These are phyloP conservation scores for Colletotrichum lindemuthianum DNA, from an alignment of 2,329 filamentous ascomycete species.

Conservation along the genomic window DNA sequence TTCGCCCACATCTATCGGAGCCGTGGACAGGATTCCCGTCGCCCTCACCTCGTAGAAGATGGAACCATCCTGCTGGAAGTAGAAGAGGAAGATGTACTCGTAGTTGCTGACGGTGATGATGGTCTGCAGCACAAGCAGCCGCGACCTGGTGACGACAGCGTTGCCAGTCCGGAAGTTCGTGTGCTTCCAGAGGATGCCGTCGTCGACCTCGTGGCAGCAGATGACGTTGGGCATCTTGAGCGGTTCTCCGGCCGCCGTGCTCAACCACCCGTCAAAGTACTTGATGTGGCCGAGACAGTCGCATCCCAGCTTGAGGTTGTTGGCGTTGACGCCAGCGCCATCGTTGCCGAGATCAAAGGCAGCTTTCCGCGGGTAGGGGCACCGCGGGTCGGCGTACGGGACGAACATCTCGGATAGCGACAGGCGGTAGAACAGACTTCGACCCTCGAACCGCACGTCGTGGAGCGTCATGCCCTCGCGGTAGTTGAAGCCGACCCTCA, in stretches of 20 bases:
- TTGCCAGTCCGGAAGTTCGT: slow-evolving; percentile 69
- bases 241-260: slow-evolving; percentile 44
- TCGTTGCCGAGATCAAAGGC: slow-evolving; percentile 78
- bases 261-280: slow-evolving; percentile 49
- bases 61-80: slow-evolving; percentile 63
- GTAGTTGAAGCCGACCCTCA: slow-evolving; percentile 75
- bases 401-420: slow-evolving; percentile 77
- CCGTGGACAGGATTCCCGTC: slow-evolving; percentile 55
- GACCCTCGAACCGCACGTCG: slow-evolving; percentile 72
- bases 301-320: slow-evolving; percentile 73
- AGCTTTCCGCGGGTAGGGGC: slow-evolving; percentile 72
- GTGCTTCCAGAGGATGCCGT: slow-evolving; percentile 73
- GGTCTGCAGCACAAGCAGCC: slow-evolving; percentile 70
- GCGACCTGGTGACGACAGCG: slow-evolving; percentile 66
- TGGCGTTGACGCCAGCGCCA: slow-evolving; percentile 71
- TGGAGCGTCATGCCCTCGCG: slow-evolving; percentile 76
- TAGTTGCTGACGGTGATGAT: slow-evolving; percentile 75
- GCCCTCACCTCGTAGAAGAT: slow-evolving; percentile 48
- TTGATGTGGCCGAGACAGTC: slow-evolving; percentile 74
- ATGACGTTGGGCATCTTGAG: slow-evolving; percentile 47
- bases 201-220: slow-evolving; percentile 54
- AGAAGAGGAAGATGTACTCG: slow-evolving; percentile 61
- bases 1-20: slow-evolving; percentile 63
- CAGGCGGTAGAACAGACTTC: slow-evolving; percentile 74
- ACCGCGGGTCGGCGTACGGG: slow-evolving; percentile 72